Evolutionary conservation across 495 filamentous ascomycete species (phyloP), one percentile per base, ranked within the genome.

Genomic region (Hypoxylon crocopeplum): DNA sequence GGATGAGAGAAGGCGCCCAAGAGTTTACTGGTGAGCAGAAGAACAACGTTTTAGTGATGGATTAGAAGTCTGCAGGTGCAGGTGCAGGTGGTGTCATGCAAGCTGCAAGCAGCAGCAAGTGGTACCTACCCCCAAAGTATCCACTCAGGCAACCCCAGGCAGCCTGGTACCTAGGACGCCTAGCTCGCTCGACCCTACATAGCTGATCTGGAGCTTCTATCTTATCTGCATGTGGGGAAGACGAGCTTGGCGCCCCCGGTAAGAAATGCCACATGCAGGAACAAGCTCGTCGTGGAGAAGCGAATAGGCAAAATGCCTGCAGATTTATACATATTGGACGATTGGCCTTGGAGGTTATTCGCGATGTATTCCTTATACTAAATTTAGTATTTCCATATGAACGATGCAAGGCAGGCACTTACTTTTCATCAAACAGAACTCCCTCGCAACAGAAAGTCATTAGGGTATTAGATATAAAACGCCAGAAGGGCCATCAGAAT

Each of bases 71-170:
- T 66, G 52, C 54, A 60, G 68, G 46, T 29, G n/a, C n/a, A n/a
- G n/a, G n/a, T n/a, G n/a, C n/a, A n/a, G n/a, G n/a, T 65, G 69
- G 67, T 73, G 60, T 41, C 45, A 68, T 67, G 52, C 68, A 62
- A 39, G 59, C 63, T 50, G 56, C 32, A 62, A n/a, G n/a, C n/a
- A 54, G 61, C 40, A 48, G 40, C 48, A 62, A 46, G 24, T 57
- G 40, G 47, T 50, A 52, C 52, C 53, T 57, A 45, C 29, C 41
- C 27, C 27, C 10, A 19, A 54, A 36, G 59, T 62, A 62, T 50
- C 59, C 47, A 56, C 48, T 25, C 12, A 15, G 20, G 12, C 5
- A 36, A 24, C 38, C 37, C 13, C 11, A 27, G 44, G 19, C 22
- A 57, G 45, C 45, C 36, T 56, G 51, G 59, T 40, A 53, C 32